phyloP scores from a whole-genome alignment of 345 rosid genomes.

The Euclidium syriacum region DNA sequence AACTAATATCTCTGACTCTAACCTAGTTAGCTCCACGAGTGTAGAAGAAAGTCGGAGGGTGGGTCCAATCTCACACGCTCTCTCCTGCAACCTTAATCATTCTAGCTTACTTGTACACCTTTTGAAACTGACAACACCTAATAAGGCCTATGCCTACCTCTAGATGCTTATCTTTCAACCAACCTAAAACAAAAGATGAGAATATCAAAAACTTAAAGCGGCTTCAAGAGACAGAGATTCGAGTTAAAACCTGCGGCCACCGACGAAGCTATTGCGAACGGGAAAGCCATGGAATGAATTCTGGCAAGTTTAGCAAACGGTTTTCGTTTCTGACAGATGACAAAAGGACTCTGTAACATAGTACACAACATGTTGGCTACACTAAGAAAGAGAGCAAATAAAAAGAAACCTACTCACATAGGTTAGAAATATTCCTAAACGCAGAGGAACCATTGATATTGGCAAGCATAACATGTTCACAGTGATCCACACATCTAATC shows the following conservation, averaged over 20 bases:
- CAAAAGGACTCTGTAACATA: conserved; percentile 14
- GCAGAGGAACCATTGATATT: conserved; percentile 18
- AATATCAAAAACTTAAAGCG: conserved; percentile 1
- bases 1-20: background rate
- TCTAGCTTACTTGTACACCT: conserved; percentile 12
- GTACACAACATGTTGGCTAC: conserved; percentile 21
- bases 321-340: background rate
- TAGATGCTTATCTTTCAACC: background rate
- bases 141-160: conserved; percentile 1
- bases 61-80: conserved; percentile 19
- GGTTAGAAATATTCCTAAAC: conserved; percentile 9
- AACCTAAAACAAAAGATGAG: background rate
- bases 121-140: background rate
- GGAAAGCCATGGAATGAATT: background rate
- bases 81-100: conserved; percentile 34
- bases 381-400: conserved; percentile 12
- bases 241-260: background rate
- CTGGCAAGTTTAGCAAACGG: background rate
- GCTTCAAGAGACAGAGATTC: background rate
- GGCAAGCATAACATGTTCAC: conserved; percentile 18
- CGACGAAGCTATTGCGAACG: background rate
- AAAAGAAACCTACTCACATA: conserved; percentile 12
- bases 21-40: conserved; percentile 23
- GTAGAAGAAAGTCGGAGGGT: conserved; percentile 23
- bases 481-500: conserved; percentile 21